Evolutionary conservation across 305 asterid species (phyloP), one percentile per base, ranked within the genome.

Genomic region (Fraxinus angustifolia): DNA sequence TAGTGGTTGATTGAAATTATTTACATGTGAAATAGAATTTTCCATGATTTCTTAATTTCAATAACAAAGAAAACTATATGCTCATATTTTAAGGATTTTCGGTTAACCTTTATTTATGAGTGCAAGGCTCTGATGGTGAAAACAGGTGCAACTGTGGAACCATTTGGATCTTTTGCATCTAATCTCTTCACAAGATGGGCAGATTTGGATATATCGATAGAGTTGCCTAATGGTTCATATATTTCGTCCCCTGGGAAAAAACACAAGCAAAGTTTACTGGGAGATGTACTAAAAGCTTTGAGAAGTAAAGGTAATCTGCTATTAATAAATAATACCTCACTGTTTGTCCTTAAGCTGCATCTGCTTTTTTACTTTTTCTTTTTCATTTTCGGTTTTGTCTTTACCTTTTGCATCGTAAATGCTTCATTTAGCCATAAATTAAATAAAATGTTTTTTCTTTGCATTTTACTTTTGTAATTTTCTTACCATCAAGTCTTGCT

Each of bases 91-190:
- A 36, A 19, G 73, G 16, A 34, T 4, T 70, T 79, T 74, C 53
- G n/a, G 73, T 79, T 79, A 16, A 3, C 76, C 31, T 74, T 26
- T 28, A 34, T 75, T 78, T 85, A 80, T 68, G 71, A 78, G 75
- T 74, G 82, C 42, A 83, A 78, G 78, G 79, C 78, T 67, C 83
- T 73, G 76, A 74, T 84, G 78, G 85, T 84, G 85, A 83, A 76
- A 84, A 86, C 93, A 95, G 99, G 99, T 88, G 97, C 95, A 85
- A 92, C 95, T 74, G 99, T 94, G 82, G 98, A 96, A 83, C 99
- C 99, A 82, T 96, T 74, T 84, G 98, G 99, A 78, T 96, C 99
- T 78, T 94, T 94, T 90, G 99, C 77, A 7, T 96, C 99, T 73
- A 84, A 94, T 88, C 97, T 96, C 87, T 96, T 96, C 81, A 87